These are phyloP conservation scores for Astrothelium subdiscretum DNA, from an alignment of 495 filamentous ascomycete species.

Conservation along the genomic window DNA sequence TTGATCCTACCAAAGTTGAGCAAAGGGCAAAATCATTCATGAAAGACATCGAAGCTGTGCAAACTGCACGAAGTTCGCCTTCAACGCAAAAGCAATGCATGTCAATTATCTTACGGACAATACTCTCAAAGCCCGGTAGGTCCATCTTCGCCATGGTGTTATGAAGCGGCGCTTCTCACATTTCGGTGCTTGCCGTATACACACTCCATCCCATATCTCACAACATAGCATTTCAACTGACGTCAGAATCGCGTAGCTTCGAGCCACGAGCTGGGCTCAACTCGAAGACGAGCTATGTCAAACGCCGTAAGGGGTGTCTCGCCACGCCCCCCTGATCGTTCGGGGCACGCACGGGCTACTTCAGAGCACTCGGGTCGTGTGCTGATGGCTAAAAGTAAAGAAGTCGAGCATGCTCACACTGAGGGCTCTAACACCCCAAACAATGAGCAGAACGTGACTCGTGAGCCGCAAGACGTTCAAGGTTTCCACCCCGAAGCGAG, in stretches of 20 bases:
- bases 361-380: conserved; percentile 26
- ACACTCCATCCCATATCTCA: neutral
- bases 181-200: no score
- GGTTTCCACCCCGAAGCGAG: conserved; percentile 9
- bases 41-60: conserved; percentile 55
- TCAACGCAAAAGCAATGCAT: conserved; percentile 71
- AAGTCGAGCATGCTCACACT: neutral
- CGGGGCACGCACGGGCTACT: conserved; percentile 26
- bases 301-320: conserved; percentile 23
- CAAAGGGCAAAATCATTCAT: conserved; percentile 39
- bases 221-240: neutral
- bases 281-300: conserved; percentile 26
- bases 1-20: conserved; percentile 50
- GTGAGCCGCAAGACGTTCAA: neutral
- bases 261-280: conserved; percentile 6
- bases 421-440: neutral
- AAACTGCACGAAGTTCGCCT: conserved; percentile 56
- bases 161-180: no score
- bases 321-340: conserved; percentile 16
- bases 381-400: neutral
- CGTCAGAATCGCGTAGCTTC: conserved; percentile 10
- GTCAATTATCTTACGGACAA: conserved; percentile 57
- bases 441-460: neutral
- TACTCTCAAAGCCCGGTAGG: conserved; percentile 39
- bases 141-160: neutral